Base-by-base conservation (phyloP, 192 early-diverging fungal species). In the Podila minutissima region DNA sequence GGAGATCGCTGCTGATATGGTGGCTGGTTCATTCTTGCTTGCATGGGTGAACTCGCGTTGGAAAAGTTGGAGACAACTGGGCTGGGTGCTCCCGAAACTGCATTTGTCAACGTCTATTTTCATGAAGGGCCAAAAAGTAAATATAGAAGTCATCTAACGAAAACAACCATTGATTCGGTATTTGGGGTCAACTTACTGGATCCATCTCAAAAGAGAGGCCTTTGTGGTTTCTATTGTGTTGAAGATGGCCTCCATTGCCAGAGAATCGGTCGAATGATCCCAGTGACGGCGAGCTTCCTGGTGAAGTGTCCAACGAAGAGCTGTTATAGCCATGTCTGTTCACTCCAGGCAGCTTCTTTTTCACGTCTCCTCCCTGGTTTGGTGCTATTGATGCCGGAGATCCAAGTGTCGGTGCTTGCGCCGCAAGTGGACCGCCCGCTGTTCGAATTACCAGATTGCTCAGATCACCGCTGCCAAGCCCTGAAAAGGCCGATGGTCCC, bases 371-470 rank as follows among this genome's bases (percentile, higher is more conserved):
- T 17, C 68, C 64, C 28, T 65, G 66, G 28, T 38, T 15, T 8
- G 74, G 26, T 20, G 55, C 41, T 7, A 24, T 71, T 4, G 73
- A 38, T 5, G 59, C 59, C n/a, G 60, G n/a, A 12, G 50, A 41
- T 7, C 75, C 75, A 7, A 71, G 53, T 55, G 53, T 26, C 8
- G 6, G 24, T 22, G 53, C 9, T 26, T 12, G 53, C 24, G 53
- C 19, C 24, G 53, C 20, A 55, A 55, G 53, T 55, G 53, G 22
- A 12, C 75, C 69, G 4, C 75, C 75, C 38, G 70, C 41, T 12
- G 75, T 78, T n/a, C 75, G 75, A 38, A 78, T 78, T 48, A 68
- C 68, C 58, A 78, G 32, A 19, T 19, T 49, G 28, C 69, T 78
- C 28, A 78, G 62, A 59, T 78, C 70, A 15, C 70, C 41, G 26